phyloP scores from a whole-genome alignment of 2,329 filamentous ascomycete genomes.

The Aspergillus pseudoterreus region DNA sequence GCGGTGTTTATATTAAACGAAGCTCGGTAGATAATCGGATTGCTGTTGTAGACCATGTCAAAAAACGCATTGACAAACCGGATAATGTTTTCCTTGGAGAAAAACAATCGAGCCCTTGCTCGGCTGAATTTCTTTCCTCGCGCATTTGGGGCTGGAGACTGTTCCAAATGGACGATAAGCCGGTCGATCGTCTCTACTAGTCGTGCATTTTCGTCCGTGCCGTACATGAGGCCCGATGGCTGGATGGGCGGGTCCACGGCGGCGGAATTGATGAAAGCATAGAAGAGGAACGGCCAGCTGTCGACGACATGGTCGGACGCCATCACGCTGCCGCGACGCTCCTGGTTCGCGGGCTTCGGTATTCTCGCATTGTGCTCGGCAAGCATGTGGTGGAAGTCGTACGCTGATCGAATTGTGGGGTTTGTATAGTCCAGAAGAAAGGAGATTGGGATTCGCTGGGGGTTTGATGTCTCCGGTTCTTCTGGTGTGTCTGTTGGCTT shows the following conservation, averaged over 20 bases:
- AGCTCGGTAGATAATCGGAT: background rate
- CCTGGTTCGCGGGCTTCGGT: background rate
- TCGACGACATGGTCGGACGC: background rate
- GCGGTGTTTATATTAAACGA: constrained; percentile 1
- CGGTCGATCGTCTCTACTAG: background rate
- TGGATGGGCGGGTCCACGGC: background rate
- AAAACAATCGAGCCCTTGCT: background rate
- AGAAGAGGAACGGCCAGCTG: background rate
- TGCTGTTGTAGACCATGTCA: background rate
- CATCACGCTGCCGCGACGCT: too few relatives aligned
- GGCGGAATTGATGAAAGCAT: background rate
- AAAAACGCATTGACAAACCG: background rate
- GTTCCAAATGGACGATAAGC: background rate
- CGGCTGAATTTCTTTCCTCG: background rate
- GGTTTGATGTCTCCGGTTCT: background rate
- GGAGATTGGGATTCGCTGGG: background rate
- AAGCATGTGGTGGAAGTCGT: background rate
- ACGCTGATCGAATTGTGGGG: background rate
- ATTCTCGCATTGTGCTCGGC: background rate
- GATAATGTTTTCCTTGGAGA: background rate
- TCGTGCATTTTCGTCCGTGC: background rate
- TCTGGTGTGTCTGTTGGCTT: too few relatives aligned
- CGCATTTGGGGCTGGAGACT: background rate
- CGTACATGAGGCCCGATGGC: background rate
- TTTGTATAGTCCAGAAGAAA: constrained; percentile 1